Base-by-base conservation (phyloP, 768 basidiomycete genomes). In the Exidia glandulosa region DNA sequence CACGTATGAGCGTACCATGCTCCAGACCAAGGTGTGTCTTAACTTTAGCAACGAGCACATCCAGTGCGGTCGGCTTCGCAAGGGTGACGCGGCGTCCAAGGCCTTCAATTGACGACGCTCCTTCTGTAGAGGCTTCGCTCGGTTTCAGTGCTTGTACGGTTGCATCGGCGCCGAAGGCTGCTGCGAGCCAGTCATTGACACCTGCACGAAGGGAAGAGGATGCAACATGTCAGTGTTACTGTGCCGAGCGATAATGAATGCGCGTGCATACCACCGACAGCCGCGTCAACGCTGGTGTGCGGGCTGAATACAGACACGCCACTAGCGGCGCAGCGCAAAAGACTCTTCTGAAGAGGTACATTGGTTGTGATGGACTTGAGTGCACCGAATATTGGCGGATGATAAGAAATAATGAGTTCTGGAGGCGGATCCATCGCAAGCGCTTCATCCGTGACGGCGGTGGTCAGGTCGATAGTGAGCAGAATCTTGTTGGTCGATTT, bases 101-200 rank as follows among this genome's bases (percentile, higher is more conserved):
- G 50, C 83, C 90, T 3, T 71, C 50, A 2, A 29, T 19, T 4
- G 41, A 45, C 25, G 25, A 7, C 12, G 14, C 71, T 25, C 68
- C 74, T 60, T 68, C 62, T 23, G 70, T 74, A 45, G 66, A 69
- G 19, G 63, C 72, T 23, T 66, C 58, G 31, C 67, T 67, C 5
- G 65, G 63, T 55, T 72, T 74, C 62, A 81, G 72, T 33, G 81
- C 69, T 34, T 79, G 82, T 47, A 66, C 58, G 31, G 60, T 47
- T 55, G 81, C 83, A 63, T 80, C 78, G 29, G 67, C 56, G 34
- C 70, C 65, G 33, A 69, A 57, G 1, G 71, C 72, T 10, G 75
- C 68, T 1, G 83, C 88, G 16, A 94, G 80, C 89, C 90, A 96
- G 72, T 94, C 92, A 67, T 95, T 96, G 58, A 95, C 82, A n/a